These are phyloP conservation scores for Hypoxylon sp. DNA, from an alignment of 2,329 filamentous ascomycete species.

Conservation along the genomic window DNA sequence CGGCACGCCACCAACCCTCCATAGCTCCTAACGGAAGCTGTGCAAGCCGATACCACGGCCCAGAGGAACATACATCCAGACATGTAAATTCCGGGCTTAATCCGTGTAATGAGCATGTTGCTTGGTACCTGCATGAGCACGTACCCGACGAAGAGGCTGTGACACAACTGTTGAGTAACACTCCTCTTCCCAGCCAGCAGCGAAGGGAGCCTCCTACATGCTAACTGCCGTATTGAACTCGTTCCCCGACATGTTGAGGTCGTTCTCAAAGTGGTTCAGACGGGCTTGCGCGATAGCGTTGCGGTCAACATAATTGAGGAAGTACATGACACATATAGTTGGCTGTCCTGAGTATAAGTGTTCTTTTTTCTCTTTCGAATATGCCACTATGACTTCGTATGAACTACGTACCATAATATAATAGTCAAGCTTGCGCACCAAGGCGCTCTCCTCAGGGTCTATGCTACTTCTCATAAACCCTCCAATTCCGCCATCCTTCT, in stretches of 20 bases:
- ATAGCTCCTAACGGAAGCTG: constrained; percentile 56
- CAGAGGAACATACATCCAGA: constrained; percentile 60
- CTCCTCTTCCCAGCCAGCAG: not conserved
- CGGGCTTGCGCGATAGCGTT: constrained; percentile 65
- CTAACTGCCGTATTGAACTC: constrained; percentile 57
- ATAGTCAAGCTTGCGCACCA: constrained; percentile 60
- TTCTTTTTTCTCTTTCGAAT: not conserved
- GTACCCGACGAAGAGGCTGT: constrained; percentile 56
- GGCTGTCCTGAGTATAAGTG: constrained; percentile 47
- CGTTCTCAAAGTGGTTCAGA: constrained; percentile 59
- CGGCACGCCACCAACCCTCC: constrained; percentile 55
- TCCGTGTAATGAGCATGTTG: constrained; percentile 62
- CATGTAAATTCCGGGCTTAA: constrained; percentile 61
- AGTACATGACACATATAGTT: constrained; percentile 61
- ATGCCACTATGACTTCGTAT: no score
- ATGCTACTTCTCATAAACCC: constrained; percentile 50
- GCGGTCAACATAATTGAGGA: constrained; percentile 62
- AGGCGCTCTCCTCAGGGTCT: constrained; percentile 58
- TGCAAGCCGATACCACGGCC: constrained; percentile 58
- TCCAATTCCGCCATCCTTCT: not conserved
- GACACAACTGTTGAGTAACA: constrained; percentile 36
- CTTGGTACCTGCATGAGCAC: constrained; percentile 59
- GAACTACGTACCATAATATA: constrained; percentile 58
- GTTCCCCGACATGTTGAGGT: constrained; percentile 60
- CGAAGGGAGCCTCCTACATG: constrained; percentile 42